phyloP scores from a whole-genome alignment of 2,329 filamentous ascomycete genomes.

The Penicillium sp. region DNA sequence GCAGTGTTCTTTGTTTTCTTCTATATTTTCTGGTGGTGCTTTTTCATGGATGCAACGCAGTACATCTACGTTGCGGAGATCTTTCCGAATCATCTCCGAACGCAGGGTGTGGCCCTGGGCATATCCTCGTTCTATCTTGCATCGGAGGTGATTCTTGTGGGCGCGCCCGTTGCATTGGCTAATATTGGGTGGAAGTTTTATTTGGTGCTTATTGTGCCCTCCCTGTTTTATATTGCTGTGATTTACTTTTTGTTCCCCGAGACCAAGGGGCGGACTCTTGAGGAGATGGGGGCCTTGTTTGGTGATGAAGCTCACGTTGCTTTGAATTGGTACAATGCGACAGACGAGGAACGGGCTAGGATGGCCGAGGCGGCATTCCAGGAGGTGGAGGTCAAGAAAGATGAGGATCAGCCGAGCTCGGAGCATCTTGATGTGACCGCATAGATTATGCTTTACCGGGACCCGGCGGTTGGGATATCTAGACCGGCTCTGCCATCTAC shows the following conservation, averaged over 20 bases:
- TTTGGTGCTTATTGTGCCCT: constrained; percentile 37
- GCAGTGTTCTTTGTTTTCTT: constrained; percentile 45
- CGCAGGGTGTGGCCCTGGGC: constrained; percentile 39
- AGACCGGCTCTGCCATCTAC: no score
- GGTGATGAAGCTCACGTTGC: constrained; percentile 26
- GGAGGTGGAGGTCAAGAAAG: not conserved
- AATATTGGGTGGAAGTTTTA: constrained; percentile 40
- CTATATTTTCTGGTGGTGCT: constrained; percentile 42
- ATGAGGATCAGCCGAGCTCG: not conserved
- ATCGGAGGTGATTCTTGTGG: constrained; percentile 37
- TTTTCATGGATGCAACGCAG: constrained; percentile 45
- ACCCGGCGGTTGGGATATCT: no score
- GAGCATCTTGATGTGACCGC: not conserved
- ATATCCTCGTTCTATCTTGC: constrained; percentile 36
- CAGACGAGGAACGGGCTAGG: constrained; percentile 5
- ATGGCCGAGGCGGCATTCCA: constrained; percentile 1
- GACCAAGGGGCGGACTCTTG: constrained; percentile 36
- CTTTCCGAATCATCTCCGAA: constrained; percentile 42
- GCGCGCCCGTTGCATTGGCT: constrained; percentile 33
- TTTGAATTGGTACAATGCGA: constrained; percentile 8
- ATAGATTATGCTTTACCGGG: not conserved
- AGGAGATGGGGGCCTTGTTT: constrained; percentile 39
- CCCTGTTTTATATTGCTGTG: constrained; percentile 29
- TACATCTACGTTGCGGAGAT: constrained; percentile 45
- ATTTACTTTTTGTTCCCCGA: constrained; percentile 40